Evolutionary conservation across 164 flowering plant species (phyloP), one percentile per base, ranked within the genome.

Genomic region (Stephania japonica): DNA sequence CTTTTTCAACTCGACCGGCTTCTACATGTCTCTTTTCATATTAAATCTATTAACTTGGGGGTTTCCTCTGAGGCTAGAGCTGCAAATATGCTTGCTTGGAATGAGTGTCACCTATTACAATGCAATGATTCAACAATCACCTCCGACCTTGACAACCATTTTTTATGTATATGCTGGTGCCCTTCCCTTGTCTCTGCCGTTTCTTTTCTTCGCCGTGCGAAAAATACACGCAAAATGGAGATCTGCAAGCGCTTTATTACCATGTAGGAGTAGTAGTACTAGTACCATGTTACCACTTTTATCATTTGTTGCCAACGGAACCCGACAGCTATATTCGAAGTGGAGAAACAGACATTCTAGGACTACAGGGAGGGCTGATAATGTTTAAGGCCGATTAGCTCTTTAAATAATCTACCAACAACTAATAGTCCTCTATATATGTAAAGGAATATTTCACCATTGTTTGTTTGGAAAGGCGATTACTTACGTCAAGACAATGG

Each of bases 41-140:
- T 56, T 74, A 41, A 14, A 32, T 14, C 24, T 53, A 16, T 63
- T 74, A 41, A 68, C 76, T 13, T 21, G 38, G n/a, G 67, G 71
- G 32, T 74, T 74, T 41, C 71, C 76, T 23, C 59, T 74, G 71
- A 68, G 66, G 64, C 42, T 74, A 25, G 71, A 67, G 71, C 65
- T 74, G 8, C 63, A 68, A 16, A 56, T 67, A 14, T 56, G 66
- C 21, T 18, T 74, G 6, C 8, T 59, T 47, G 76, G 56, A 32
- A 53, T 68, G 67, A 10, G 16, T 56, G 24, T 23, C 16, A 74
- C 67, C 14, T 74, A 67, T 42, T 53, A 23, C 21, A 42, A 14
- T 11, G 32, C 50, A 7, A 50, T 74, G 42, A 0, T 24, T 42
- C 18, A 26, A 9, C 43, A 27, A 8, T 26, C 71, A 1, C 43